Evolutionary conservation across 257 asterid species (phyloP).

Genomic region (Gentiana macrophylla): DNA sequence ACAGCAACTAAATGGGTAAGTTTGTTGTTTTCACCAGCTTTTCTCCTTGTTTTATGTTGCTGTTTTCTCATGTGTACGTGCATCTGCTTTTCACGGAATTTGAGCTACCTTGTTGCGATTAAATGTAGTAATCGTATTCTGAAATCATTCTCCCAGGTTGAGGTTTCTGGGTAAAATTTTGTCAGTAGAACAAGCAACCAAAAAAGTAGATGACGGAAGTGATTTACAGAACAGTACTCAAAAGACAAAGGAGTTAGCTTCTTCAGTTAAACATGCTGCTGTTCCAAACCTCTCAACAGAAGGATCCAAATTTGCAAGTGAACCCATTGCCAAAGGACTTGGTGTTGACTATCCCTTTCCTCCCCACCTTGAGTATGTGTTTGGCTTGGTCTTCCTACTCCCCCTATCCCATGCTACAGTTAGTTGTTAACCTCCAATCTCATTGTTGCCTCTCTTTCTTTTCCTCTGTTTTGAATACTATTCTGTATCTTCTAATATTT

Average conservation of each 20-base stretch:
- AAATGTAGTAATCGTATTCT: too few species aligned
- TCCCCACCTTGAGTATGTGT: conserved; percentile 79
- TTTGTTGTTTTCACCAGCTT: conserved; percentile 1
- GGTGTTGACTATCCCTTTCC: conserved; percentile 94
- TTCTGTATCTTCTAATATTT: background rate
- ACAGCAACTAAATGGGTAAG: conserved; percentile 68
- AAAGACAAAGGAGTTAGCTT: conserved; percentile 17
- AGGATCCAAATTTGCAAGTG: conserved; percentile 20
- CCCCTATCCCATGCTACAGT: background rate
- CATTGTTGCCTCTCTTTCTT: background rate
- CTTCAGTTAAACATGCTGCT: conserved; percentile 21
- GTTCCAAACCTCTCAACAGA: conserved; percentile 14
- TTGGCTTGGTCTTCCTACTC: conserved; percentile 6
- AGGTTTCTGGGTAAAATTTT: conserved; percentile 76
- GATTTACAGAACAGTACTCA: conserved; percentile 23
- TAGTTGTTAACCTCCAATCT: background rate
- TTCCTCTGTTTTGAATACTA: background rate
- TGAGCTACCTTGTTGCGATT: background rate
- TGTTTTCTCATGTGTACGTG: background rate
- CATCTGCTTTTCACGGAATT: background rate
- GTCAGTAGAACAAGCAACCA: conserved; percentile 57
- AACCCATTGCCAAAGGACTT: conserved; percentile 72
- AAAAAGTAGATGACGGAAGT: conserved; percentile 25
- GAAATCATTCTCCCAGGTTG: conserved; percentile 28
- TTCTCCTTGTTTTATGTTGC: background rate